phyloP scores from a whole-genome alignment of 768 basidiomycete species.

The Psilocybe subaeruginosa region DNA sequence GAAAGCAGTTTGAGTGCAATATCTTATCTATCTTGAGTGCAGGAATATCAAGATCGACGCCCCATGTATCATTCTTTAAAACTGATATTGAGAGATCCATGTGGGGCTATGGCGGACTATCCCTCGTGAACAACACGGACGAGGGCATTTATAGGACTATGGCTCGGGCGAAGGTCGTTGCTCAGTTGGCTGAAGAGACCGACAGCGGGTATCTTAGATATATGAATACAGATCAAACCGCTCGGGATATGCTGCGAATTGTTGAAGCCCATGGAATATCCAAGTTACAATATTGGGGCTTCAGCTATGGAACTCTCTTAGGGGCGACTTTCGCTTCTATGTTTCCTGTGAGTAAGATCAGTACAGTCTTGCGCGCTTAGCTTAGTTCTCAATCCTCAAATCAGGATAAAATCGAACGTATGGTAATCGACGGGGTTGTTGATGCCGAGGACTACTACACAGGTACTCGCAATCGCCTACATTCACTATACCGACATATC shows the following conservation, averaged over 20 bases:
- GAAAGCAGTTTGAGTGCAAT: not conserved
- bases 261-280: constrained; percentile 32
- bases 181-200: constrained; percentile 34
- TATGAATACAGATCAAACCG: constrained; percentile 40
- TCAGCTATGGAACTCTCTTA: constrained; percentile 31
- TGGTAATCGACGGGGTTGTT: constrained; percentile 41
- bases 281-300: constrained; percentile 38
- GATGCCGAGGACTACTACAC: constrained; percentile 41
- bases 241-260: constrained; percentile 40
- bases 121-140: constrained; percentile 24
- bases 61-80: constrained; percentile 37
- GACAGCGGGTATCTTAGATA: constrained; percentile 29
- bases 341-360: constrained; percentile 30
- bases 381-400: not conserved
- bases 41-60: constrained; percentile 39
- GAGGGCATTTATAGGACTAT: constrained; percentile 30
- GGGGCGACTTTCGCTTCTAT: constrained; percentile 35
- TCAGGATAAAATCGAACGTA: constrained; percentile 33
- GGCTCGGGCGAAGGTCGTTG: constrained; percentile 34
- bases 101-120: constrained; percentile 7
- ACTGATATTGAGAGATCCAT: constrained; percentile 35
- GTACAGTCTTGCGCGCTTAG: not conserved
- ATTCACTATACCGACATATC: not conserved
- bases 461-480: constrained; percentile 21
- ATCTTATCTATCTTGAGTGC: not conserved